Base-by-base conservation (phyloP, 208 protist species). In the Novymonas esmeraldas region DNA sequence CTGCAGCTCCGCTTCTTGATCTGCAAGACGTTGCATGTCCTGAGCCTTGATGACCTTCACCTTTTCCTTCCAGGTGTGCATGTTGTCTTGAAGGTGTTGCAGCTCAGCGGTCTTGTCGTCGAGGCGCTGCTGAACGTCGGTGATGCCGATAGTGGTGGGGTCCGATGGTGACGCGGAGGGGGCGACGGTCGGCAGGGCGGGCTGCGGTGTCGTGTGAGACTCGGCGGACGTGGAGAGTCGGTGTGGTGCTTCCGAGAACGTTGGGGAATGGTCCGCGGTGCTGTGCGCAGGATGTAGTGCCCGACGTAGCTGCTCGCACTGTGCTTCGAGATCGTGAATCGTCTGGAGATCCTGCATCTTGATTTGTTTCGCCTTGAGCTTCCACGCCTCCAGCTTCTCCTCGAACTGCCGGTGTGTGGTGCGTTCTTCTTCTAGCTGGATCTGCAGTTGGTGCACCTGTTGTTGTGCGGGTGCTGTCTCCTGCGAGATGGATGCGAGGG, bases 21-120 rank as follows among this genome's bases (percentile, higher is more conserved):
- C n/a, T n/a, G 54, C 49, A 22, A 84, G 81, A 0, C 50, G 54
- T 56, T 83, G 65, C 3, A 22, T 49, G 51, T 94, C 88, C 0
- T 58, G 42, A 0, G 76, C 31, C 45, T 94, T 94, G 0, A 71
- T 65, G 0, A 63, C 63, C 34, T 82, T 78, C 31, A 90, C 82
- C 70, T 88, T 94, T 34, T 91, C 82, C 72, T 88, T 91, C 85
- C 88, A 94, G 1, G 3, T 18, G 0, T 55, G 38, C 2, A 76
- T 10, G 28, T 26, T 70, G 9, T 61, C 59, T 31, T 75, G 52
- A 54, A 75, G 65, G 22, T 54, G 52, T 10, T 58, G 49, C 10
- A 74, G 48, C 26, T 63, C n/a, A 6, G 51, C 24, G 18, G n/a
- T 42, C 41, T 64, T 64, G 0, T 28, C 26, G 3, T 46, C 20